A percentile compares a stretch with the other conserved stretches of the same genome.
phyloP scores from a whole-genome alignment of 2,329 filamentous ascomycete species.

The Colletotrichum neosansevieriae region DNA sequence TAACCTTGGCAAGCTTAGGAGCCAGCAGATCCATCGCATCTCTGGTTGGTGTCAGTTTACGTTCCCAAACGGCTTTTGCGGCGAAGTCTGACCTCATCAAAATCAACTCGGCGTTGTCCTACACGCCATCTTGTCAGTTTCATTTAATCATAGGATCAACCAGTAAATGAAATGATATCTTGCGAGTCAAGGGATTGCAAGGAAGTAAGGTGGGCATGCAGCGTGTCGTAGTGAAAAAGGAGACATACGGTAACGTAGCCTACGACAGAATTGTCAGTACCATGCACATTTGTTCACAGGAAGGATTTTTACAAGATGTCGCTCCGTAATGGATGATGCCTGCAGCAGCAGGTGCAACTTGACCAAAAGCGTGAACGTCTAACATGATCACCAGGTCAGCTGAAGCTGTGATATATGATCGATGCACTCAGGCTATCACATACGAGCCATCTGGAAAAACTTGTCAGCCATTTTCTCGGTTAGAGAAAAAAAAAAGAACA shows the following conservation, averaged over 20 bases:
- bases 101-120: constrained; percentile 82
- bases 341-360: constrained; percentile 79
- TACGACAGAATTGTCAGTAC: constrained; percentile 1
- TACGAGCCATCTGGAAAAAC: constrained; percentile 46
- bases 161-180: too few relatives aligned
- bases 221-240: too few relatives aligned
- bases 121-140: background rate
- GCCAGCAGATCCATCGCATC: constrained; percentile 79
- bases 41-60: constrained; percentile 47
- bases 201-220: too few relatives aligned
- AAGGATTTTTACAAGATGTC: background rate
- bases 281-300: background rate
- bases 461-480: background rate
- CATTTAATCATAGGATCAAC: too few relatives aligned
- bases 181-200: too few relatives aligned
- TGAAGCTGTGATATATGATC: background rate
- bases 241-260: constrained; percentile 7
- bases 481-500: too few relatives aligned
- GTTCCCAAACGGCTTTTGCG: too few relatives aligned
- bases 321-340: constrained; percentile 80
- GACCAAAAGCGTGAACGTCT: constrained; percentile 77
- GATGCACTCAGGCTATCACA: background rate
- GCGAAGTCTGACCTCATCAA: constrained; percentile 62
- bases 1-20: constrained; percentile 82
- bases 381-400: background rate